These are phyloP conservation scores for Tetrahymena thermophila DNA, from an alignment of 73 alveolate species.

Conservation along the genomic window DNA sequence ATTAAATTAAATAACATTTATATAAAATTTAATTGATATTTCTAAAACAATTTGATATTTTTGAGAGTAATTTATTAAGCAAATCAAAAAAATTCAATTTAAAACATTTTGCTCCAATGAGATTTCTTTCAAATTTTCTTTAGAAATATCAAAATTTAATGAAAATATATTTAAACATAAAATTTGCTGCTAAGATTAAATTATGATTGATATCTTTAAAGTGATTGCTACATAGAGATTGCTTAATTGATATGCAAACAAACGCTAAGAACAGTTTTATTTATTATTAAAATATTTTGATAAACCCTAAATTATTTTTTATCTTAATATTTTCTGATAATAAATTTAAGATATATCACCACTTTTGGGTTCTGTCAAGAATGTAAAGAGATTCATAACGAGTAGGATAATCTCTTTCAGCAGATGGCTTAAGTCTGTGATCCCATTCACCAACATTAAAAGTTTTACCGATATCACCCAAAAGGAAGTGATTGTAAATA, in stretches of 20 bases:
- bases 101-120: not conserved
- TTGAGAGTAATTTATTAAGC: not conserved
- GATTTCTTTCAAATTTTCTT: not conserved
- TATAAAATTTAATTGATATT: too few relatives aligned
- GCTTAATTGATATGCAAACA: not conserved
- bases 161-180: not conserved
- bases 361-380: slow-evolving; percentile 33
- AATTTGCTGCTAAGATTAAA: not conserved
- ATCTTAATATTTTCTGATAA: not conserved
- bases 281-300: not conserved
- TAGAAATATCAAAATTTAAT: not conserved
- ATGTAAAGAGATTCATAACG: slow-evolving; percentile 35
- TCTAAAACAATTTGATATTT: not conserved
- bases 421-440: slow-evolving; percentile 18
- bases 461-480: slow-evolving; percentile 34
- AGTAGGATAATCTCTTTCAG: slow-evolving; percentile 30
- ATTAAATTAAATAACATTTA: too few relatives aligned
- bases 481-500: slow-evolving; percentile 32
- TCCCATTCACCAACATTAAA: slow-evolving; percentile 39
- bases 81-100: too few relatives aligned
- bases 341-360: not conserved
- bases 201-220: not conserved
- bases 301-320: not conserved
- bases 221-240: not conserved
- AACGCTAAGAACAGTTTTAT: not conserved